Base-by-base conservation (phyloP, 805 yeast genomes). In the Metschnikowia santaceciliae region DNA sequence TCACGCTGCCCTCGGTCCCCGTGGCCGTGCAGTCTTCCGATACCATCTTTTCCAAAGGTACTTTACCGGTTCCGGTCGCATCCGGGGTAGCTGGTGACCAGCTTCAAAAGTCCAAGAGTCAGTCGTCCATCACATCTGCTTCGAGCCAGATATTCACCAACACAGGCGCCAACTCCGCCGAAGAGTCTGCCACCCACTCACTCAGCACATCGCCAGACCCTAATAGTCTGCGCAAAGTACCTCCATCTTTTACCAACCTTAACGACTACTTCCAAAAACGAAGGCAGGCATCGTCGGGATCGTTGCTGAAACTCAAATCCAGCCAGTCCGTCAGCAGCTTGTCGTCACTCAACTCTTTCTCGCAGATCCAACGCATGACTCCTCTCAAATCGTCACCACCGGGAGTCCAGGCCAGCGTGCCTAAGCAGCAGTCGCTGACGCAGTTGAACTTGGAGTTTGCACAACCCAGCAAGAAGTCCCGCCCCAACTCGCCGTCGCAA, bases 401-500 rank as follows among this genome's bases (percentile, higher is more conserved):
- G 26, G 32, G 36, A 6, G 44, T 23, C 17, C 47, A 44, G 17
- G 42, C 56, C 49, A 32, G 20, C 43, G 34, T 47, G 34, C 64
- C 67, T 47, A 67, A 55, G 58, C 69, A 63, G 45, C 54, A 49
- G 17, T 64, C 72, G 46, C 66, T 67, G 51, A 65, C 66, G 34
- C 68, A 62, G 60, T 63, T 67, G 48, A 71, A 70, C 59, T 55
- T 71, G 39, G 77, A 73, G 58, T 72, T 71, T 46, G 62, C 59
- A 44, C 68, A 61, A 50, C 62, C 63, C 17, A 43, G 50, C 32
- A 77, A 76, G 63, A 75, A 72, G 58, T 75, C 79, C 14, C 64
- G 81, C 54, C 81, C 81, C 32, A 75, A 69, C 59, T 75, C 80
- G 10, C 82, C 82, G 20, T 63, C 60, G 3, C 59, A 46, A 38